Evolutionary conservation across 75 land plant genomes (phyloP).

Genomic region (Selaginella tamariscina): DNA sequence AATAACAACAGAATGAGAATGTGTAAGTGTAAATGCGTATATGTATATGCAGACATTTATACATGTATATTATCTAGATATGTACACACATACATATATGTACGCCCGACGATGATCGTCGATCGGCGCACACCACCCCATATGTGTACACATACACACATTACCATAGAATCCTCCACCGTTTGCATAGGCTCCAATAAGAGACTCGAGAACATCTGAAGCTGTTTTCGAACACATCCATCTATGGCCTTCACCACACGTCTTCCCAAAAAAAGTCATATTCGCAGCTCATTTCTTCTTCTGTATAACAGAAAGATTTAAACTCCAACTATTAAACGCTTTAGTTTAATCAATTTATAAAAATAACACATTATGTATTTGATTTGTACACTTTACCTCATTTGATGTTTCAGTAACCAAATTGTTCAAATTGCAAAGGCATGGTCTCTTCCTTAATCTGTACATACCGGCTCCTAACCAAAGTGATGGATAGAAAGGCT

Average conservation of each 20-base stretch:
- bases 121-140: too few species aligned
- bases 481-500: slow-evolving; percentile 67
- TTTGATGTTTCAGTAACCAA: slow-evolving; percentile 27
- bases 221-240: slow-evolving; percentile 96
- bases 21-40: too few species aligned
- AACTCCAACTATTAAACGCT: background rate
- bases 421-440: slow-evolving; percentile 45
- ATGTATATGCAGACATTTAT: too few species aligned
- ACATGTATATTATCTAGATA: too few species aligned
- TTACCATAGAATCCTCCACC: slow-evolving; percentile 35
- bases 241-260: slow-evolving; percentile 72
- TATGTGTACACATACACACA: too few species aligned
- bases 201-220: slow-evolving; percentile 83
- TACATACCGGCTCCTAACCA: slow-evolving; percentile 93
- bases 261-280: slow-evolving; percentile 31
- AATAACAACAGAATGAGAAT: too few species aligned
- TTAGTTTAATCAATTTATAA: slow-evolving; percentile 13
- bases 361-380: slow-evolving; percentile 13
- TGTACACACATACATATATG: too few species aligned
- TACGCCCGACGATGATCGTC: too few species aligned
- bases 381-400: slow-evolving; percentile 15
- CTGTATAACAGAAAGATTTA: background rate
- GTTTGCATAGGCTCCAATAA: slow-evolving; percentile 77
- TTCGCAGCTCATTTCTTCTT: background rate
- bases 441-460: slow-evolving; percentile 30